Evolutionary conservation across 2,329 filamentous ascomycete genomes (phyloP), one percentile per base, ranked within the genome.

Genomic region (Ophiocordyceps robertsii): DNA sequence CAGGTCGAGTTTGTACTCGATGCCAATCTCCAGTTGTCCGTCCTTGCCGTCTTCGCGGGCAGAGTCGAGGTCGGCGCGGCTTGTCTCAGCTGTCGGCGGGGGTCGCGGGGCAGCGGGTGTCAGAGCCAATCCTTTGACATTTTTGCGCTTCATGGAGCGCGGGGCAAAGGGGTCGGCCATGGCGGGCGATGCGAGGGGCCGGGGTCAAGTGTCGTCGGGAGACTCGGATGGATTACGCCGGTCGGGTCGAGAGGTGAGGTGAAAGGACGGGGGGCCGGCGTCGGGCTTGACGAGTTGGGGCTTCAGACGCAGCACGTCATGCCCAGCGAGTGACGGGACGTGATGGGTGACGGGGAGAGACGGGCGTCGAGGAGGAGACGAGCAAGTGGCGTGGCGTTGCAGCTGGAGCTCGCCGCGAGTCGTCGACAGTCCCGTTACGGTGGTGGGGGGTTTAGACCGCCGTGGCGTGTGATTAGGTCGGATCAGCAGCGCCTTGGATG

Each of bases 71-170:
- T 78, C 72, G 42, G 63, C 65, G 55, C 79, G 77, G 46, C 75
- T 84, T 46, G 78, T 81, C 54, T 87, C 83, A 38, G 85, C 82
- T 29, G 85, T 80, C 42, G 80, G 77, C 43, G 78, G 68, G 40
- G 77, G 69, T 47, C 87, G 86, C 36, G 86, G 82, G 38, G 83
- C 74, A 21, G 83, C 80, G 40, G 85, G 80, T 56, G 79, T 89
- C 58, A 98, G 72, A 51, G 88, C 89, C 40, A 98, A 81, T 32
- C 89, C 90, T 69, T 96, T 96, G 64, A 94, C 84, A 62, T 98
- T 98, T 77, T 96, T 95, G 73, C 90, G 83, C 80, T 95, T 96
- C 81, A 98, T 84, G 47, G 92, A 93, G 65, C 77, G 76, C 65
- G 75, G 75, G 49, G 75, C 74, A 53, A 80, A 80, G 30, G 66